Evolutionary conservation across 345 rosid genomes (phyloP).

Genomic region (Aquilaria yunnanensis): DNA sequence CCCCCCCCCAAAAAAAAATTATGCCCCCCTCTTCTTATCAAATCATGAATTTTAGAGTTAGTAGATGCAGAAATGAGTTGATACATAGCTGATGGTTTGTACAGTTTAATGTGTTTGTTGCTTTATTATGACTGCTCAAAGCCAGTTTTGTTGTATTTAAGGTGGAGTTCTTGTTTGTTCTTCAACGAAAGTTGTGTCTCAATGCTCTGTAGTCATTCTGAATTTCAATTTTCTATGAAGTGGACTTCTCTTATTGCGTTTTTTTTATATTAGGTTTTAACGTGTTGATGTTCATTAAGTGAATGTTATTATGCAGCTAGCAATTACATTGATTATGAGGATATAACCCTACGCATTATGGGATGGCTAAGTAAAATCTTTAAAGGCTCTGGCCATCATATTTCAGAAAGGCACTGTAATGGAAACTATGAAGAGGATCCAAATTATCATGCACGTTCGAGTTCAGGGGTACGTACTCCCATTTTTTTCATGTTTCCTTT

Average conservation of each 20-base stretch:
- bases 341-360: conserved; percentile 45
- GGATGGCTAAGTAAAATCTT: conserved; percentile 86
- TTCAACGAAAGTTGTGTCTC: too few relatives aligned
- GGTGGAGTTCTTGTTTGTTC: too few relatives aligned
- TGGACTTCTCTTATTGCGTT: too few relatives aligned
- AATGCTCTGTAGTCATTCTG: too few relatives aligned
- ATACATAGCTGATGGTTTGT: too few relatives aligned
- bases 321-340: conserved; percentile 39
- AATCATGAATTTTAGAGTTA: background rate
- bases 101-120: background rate
- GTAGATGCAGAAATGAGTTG: too few relatives aligned
- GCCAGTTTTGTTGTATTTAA: too few relatives aligned
- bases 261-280: too few relatives aligned
- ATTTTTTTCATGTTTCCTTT: background rate
- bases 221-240: too few relatives aligned
- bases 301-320: conserved; percentile 30
- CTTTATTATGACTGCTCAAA: background rate
- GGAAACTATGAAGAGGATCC: conserved; percentile 41
- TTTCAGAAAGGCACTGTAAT: conserved; percentile 40
- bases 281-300: conserved; percentile 2
- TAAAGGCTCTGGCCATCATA: conserved; percentile 64
- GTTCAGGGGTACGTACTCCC: conserved; percentile 50
- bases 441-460: conserved; percentile 46
- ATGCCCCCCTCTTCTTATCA: too few relatives aligned
- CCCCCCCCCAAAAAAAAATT: too few relatives aligned